Evolutionary conservation across 306 rosid species (phyloP), one percentile per base, ranked within the genome.

Genomic region (Vachellia pachyceras): DNA sequence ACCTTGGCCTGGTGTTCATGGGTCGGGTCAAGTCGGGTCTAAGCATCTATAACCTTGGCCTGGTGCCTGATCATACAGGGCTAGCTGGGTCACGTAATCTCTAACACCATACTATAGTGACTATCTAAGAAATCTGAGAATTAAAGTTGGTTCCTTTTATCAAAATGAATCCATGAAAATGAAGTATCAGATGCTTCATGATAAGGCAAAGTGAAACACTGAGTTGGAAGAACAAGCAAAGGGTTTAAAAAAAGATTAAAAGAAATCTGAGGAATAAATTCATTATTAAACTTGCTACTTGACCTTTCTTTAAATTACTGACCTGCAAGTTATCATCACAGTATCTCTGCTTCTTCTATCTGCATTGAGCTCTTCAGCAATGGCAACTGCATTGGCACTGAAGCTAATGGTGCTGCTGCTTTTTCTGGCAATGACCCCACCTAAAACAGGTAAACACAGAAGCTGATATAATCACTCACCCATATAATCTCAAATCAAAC

Each of bases 381-480:
- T 55, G 63, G 63, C 88, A 96, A 60, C 90, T 68, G 73, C 70
- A 35, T 39, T 58, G 49, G 60, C 80, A 80, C 63, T 77, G 49
- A 84, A 82, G 75, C 15, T 85, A 36, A 55, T 85, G 66, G 75
- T 86, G 55, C 76, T 87, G 69, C 83, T 90, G 84, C 90, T 91
- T 45, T 73, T 86, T 55, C 79, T 92, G 72, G 85, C 86, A 44
- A 71, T 77, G 36, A 78, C 83, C 84, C 61, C 84, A 25, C 85
- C 86, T 23, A 83, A 78, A 88, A 68, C 86, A 89, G 97, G 97
- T 91, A 87, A 86, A 15, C 6, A 17, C 22, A 1, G 5, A 49
- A 55, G 20, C 76, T 49, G 7, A 49, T 49, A 54, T 82, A 10
- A 46, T 44, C 10, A 7, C 22, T 66, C 66, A 23, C 14, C 17